Percentiles rank a stretch among this genome's conserved stretches.
Conservation (phyloP, 2,329 filamentous ascomycete species). For the Ceratocystis lukuohia region DNA sequence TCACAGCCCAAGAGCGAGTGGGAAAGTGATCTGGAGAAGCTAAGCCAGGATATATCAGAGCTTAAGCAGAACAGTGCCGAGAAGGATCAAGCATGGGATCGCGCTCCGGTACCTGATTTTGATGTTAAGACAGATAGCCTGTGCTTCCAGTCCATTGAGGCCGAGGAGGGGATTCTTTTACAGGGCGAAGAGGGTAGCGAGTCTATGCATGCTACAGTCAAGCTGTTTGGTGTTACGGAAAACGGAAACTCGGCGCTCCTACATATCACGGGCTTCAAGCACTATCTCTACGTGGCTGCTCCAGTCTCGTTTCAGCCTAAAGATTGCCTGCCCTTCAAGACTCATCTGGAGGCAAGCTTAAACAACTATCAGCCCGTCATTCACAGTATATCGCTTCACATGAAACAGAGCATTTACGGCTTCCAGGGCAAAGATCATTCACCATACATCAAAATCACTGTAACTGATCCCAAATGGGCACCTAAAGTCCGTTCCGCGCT, state of each 20-base stretch:
- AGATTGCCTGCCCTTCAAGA: constrained; percentile 66
- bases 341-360: constrained; percentile 66
- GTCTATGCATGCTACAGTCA: constrained; percentile 50
- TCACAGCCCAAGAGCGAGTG: constrained; percentile 82
- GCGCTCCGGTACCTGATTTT: constrained; percentile 41
- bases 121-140: constrained; percentile 51
- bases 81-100: constrained; percentile 84
- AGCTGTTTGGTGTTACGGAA: constrained; percentile 82
- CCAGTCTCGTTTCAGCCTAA: constrained; percentile 65
- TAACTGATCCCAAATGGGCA: constrained; percentile 79
- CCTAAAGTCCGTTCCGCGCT: constrained; percentile 61
- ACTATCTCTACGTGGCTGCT: constrained; percentile 89
- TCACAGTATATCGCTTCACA: constrained; percentile 64
- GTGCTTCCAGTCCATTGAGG: constrained; percentile 92
- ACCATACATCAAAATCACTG: constrained; percentile 85
- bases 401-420: constrained; percentile 83
- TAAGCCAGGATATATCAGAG: constrained; percentile 82
- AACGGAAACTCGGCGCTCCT: constrained; percentile 81
- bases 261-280: constrained; percentile 89
- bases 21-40: constrained; percentile 85
- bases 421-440: constrained; percentile 89
- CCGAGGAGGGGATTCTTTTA: constrained; percentile 71
- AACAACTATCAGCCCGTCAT: constrained; percentile 63
- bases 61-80: constrained; percentile 80
- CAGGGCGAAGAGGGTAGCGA: constrained; percentile 37